phyloP scores from a whole-genome alignment of 2,329 filamentous ascomycete species.

The Ilyonectria mors-panacis region DNA sequence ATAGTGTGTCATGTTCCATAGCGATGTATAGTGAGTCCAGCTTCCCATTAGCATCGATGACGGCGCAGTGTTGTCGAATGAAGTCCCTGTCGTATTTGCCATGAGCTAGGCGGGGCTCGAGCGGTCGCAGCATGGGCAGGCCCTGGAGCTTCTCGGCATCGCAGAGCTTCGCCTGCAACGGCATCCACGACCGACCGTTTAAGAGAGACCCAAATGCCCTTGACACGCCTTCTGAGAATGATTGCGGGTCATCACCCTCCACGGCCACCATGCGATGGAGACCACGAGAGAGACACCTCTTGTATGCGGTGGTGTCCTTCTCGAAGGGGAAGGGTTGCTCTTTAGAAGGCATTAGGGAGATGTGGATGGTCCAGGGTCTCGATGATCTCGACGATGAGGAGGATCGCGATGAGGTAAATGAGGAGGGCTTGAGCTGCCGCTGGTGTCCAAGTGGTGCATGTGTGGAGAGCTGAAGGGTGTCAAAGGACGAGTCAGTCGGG shows the following conservation, averaged over 20 bases:
- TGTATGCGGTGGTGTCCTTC: conserved; percentile 73
- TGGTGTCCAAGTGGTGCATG: conserved; percentile 17
- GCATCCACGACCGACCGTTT: conserved; percentile 67
- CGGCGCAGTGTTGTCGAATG: conserved; percentile 68
- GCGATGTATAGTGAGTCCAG: conserved; percentile 74
- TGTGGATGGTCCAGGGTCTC: conserved; percentile 70
- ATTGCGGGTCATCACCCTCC: conserved; percentile 62
- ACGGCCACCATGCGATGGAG: conserved; percentile 72
- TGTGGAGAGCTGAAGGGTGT: conserved; percentile 37
- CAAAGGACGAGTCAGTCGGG: conserved; percentile 24
- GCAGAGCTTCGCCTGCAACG: conserved; percentile 71
- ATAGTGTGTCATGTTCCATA: conserved; percentile 68
- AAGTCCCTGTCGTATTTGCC: conserved; percentile 65
- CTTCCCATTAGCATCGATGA: conserved; percentile 67
- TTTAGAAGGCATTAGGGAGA: conserved; percentile 70
- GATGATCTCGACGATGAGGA: conserved; percentile 37
- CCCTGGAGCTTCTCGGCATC: conserved; percentile 69
- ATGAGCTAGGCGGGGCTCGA: conserved; percentile 61
- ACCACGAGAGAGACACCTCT: conserved; percentile 72
- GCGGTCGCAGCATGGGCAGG: conserved; percentile 71
- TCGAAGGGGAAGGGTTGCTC: conserved; percentile 73
- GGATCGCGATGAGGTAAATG: conserved; percentile 17
- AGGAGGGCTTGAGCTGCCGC: conserved; percentile 22
- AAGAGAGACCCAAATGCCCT: conserved; percentile 66
- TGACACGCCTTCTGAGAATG: conserved; percentile 65